Base-by-base conservation (phyloP, 306 rosid species). In the Mimosa bimucronata region DNA sequence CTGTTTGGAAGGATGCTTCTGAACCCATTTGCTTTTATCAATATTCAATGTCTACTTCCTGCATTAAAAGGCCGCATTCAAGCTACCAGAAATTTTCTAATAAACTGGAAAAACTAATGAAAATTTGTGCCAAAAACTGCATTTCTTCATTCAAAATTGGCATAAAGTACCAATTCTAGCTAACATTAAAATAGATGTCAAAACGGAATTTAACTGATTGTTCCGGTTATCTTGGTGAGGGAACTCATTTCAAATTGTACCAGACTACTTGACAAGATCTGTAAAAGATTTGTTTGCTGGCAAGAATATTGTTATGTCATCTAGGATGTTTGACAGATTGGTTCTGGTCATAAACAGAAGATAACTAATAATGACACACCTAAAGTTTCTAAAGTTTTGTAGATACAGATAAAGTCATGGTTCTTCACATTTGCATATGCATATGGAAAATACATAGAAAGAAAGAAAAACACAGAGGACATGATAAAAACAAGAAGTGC, bases 1-100 rank as follows among this genome's bases (percentile, higher is more conserved):
- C 88, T 28, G 87, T 81, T 80, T 90, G 93, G 74, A 90, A 74
- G 38, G 86, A 69, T 25, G 87, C 87, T 66, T 90, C 85, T 3
- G 85, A 78, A 81, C 86, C 84, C 98, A 92, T 94, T 80, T 82
- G 41, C 76, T 73, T 76, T 60, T 44, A 68, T 42, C 71, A 83
- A 55, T 57, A 48, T 79, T 76, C 71, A 62, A 71, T 68, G 48
- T 70, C 74, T 50, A 70, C 81, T 44, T 81, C 88, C 86, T 86
- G 86, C 86, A 52, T 46, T 31, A 74, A 46, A n/a, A 45, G 68
- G 64, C 58, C 55, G 73, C 60, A 42, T 30, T 34, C 79, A 42
- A 71, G 29, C 7, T 12, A 52, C 3, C 38, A 28, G 26, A 28
- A 13, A 61, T 28, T 61, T 28, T 61, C 38, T 13, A 61, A 73